These are phyloP conservation scores for Batkoa obscura DNA, from an alignment of 371 early-diverging fungal genomes.

Conservation along the genomic window DNA sequence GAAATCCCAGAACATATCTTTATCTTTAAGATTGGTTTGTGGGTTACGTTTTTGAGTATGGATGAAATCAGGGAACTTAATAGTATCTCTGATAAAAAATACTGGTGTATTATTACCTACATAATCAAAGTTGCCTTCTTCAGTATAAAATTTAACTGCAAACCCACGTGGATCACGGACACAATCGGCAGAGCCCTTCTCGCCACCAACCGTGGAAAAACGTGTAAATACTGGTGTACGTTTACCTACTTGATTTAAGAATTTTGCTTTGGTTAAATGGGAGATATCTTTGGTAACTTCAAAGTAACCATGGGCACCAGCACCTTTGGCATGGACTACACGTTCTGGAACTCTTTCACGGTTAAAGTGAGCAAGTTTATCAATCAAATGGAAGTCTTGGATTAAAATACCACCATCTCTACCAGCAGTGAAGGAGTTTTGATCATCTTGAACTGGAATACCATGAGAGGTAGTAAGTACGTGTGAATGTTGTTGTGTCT, in stretches of 20 bases:
- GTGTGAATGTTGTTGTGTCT: too few species aligned
- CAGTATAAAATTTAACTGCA: conserved; percentile 56
- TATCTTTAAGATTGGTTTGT: conserved; percentile 34
- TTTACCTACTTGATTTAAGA: conserved; percentile 48
- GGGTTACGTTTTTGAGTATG: conserved; percentile 69
- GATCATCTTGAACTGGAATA: conserved; percentile 40
- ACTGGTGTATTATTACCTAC: conserved; percentile 51
- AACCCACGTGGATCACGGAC: conserved; percentile 64
- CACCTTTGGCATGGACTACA: conserved; percentile 69
- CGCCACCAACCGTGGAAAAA: conserved; percentile 67
- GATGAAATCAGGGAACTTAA: conserved; percentile 68
- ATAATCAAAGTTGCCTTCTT: conserved; percentile 60
- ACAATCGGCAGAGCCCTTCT: conserved; percentile 51
- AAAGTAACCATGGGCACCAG: conserved; percentile 65
- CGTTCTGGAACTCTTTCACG: conserved; percentile 67
- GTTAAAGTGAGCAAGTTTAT: conserved; percentile 70
- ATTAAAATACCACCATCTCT: conserved; percentile 28
- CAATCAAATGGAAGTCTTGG: conserved; percentile 55
- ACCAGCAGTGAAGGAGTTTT: conserved; percentile 37
- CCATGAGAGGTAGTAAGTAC: conserved; percentile 31
- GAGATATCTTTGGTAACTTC: conserved; percentile 57
- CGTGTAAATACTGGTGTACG: conserved; percentile 55
- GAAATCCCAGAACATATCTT: conserved; percentile 46
- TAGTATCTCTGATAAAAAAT: conserved; percentile 50
- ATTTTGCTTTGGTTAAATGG: conserved; percentile 48